phyloP scores from a whole-genome alignment of 2,329 filamentous ascomycete species.

The Geosmithia morbida region DNA sequence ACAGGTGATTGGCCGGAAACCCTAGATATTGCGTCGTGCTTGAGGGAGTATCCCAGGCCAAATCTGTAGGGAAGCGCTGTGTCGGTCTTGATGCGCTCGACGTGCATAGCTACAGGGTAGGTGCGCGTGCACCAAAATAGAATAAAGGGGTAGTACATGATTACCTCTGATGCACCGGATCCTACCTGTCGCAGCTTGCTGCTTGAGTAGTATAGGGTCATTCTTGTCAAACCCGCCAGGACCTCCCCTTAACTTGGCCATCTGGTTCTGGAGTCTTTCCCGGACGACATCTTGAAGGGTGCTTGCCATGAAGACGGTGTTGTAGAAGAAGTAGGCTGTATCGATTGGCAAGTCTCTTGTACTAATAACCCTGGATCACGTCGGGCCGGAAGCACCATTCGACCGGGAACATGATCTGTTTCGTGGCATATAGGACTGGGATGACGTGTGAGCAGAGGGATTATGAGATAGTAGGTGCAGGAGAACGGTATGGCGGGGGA shows the following conservation, averaged over 20 bases:
- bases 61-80: constrained; percentile 5
- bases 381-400: constrained; percentile 13
- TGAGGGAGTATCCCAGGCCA: constrained; percentile 13
- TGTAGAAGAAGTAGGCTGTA: constrained; percentile 10
- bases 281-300: constrained; percentile 6
- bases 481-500: too few relatives aligned
- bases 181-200: too few relatives aligned
- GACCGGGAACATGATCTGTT: constrained; percentile 12
- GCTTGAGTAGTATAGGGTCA: constrained; percentile 11
- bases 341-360: constrained; percentile 14
- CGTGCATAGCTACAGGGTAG: too few relatives aligned
- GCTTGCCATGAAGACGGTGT: constrained; percentile 10
- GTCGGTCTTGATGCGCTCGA: neutral
- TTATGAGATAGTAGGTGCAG: too few relatives aligned
- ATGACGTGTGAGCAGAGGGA: neutral
- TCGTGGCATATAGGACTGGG: constrained; percentile 12
- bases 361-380: constrained; percentile 9
- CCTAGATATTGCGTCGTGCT: constrained; percentile 10
- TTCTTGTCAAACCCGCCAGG: constrained; percentile 7
- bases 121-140: too few relatives aligned
- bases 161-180: neutral
- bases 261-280: constrained; percentile 1
- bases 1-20: constrained; percentile 7
- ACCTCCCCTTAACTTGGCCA: constrained; percentile 12
- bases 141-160: too few relatives aligned